These are phyloP conservation scores for Termitomyces sp. DNA, from an alignment of 768 basidiomycete genomes.

Conservation along the genomic window DNA sequence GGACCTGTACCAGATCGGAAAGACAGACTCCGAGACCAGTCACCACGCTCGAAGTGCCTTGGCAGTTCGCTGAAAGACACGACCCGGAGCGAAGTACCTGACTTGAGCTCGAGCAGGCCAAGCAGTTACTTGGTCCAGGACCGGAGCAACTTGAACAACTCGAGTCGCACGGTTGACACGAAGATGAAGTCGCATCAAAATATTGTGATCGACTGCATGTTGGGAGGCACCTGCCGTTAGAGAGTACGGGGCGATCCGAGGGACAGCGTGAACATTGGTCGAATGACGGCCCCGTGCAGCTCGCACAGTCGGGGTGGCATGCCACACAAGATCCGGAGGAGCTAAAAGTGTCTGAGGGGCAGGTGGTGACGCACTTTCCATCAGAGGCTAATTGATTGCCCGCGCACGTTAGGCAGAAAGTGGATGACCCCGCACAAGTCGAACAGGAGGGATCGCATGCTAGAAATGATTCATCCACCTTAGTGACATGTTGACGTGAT, in stretches of 20 bases:
- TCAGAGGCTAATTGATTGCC: slow-evolving; percentile 61
- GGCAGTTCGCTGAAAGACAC: slow-evolving; percentile 64
- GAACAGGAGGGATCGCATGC: slow-evolving; percentile 71
- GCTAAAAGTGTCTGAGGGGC: slow-evolving; percentile 69
- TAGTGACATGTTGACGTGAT: background rate
- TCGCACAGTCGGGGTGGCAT: slow-evolving; percentile 85
- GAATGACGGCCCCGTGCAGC: slow-evolving; percentile 76
- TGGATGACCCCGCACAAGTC: slow-evolving; percentile 64
- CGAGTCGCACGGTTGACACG: slow-evolving; percentile 71
- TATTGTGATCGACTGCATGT: slow-evolving; percentile 73
- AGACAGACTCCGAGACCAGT: slow-evolving; percentile 77
- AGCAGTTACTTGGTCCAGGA: slow-evolving; percentile 61
- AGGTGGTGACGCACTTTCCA: slow-evolving; percentile 74
- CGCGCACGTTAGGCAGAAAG: slow-evolving; percentile 73
- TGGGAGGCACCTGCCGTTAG: slow-evolving; percentile 72
- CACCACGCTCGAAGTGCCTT: slow-evolving; percentile 49
- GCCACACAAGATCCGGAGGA: slow-evolving; percentile 63
- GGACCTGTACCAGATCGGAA: slow-evolving; percentile 62
- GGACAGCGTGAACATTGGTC: slow-evolving; percentile 77
- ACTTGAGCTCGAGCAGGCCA: slow-evolving; percentile 65
- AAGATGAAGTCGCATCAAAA: slow-evolving; percentile 60
- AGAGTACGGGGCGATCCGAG: slow-evolving; percentile 63
- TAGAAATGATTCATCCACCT: slow-evolving; percentile 18
- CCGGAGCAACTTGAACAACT: slow-evolving; percentile 79
- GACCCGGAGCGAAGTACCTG: slow-evolving; percentile 62